A percentile compares a stretch with the other conserved stretches of the same genome.
Conservation (phyloP, 176 grass and related monocot species). For the Lolium rigidum region DNA sequence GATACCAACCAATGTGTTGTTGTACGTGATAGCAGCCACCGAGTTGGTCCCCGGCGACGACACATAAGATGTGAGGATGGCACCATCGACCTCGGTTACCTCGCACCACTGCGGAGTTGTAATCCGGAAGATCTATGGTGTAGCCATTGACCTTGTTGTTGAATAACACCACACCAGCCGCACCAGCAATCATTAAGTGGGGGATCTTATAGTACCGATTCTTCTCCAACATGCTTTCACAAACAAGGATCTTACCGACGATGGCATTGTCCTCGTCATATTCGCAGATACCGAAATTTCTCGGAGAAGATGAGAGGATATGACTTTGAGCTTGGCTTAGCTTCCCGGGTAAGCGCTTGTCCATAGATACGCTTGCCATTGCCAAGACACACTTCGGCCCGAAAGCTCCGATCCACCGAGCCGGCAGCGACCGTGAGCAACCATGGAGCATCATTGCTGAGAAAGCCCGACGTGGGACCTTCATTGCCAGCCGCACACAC, state of each 20-base stretch:
- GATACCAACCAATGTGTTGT: not conserved
- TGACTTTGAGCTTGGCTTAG: not conserved
- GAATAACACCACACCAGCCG: no score
- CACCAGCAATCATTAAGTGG: not conserved
- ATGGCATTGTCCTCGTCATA: not conserved
- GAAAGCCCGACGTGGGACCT: conserved; percentile 11
- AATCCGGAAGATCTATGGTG: conserved; percentile 13
- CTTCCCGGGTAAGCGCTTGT: conserved; percentile 9
- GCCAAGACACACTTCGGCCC: conserved; percentile 25
- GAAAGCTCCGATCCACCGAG: no score
- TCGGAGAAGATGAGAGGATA: conserved; percentile 16
- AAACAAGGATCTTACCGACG: conserved; percentile 19
- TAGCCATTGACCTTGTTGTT: not conserved
- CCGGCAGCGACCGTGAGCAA: conserved; percentile 34
- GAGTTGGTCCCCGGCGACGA: not conserved
- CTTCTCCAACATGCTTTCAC: not conserved
- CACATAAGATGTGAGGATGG: no score
- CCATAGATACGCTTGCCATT: not conserved
- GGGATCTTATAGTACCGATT: not conserved
- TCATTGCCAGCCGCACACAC: conserved; percentile 35
- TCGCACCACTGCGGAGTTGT: conserved; percentile 16
- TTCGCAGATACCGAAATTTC: not conserved
- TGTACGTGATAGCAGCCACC: not conserved
- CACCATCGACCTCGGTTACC: not conserved
- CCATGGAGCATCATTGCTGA: conserved; percentile 55